phyloP scores from a whole-genome alignment of 2,329 filamentous ascomycete species.

The Exophiala lecanii-corni region DNA sequence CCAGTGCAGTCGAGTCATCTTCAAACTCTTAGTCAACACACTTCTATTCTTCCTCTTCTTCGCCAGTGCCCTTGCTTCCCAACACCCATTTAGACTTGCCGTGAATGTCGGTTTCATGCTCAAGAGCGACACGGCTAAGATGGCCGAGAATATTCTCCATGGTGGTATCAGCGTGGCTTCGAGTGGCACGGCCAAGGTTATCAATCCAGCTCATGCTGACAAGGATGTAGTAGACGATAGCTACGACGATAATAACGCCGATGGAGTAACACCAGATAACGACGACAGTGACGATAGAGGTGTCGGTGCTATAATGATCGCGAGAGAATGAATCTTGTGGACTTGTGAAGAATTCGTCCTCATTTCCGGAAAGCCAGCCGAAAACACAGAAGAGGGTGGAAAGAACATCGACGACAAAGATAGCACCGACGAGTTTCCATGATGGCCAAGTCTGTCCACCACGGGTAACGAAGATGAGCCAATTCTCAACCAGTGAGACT shows the following conservation, averaged over 20 bases:
- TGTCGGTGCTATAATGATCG: slow-evolving; percentile 28
- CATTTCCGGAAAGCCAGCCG: slow-evolving; percentile 63
- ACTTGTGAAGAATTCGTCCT: slow-evolving; percentile 39
- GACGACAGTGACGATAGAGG: slow-evolving; percentile 49
- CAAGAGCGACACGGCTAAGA: slow-evolving; percentile 49
- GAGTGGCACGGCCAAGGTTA: slow-evolving; percentile 50
- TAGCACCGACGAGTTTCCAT: slow-evolving; percentile 68
- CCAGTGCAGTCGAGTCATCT: slow-evolving; percentile 8
- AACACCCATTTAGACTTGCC: slow-evolving; percentile 43
- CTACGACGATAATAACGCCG: slow-evolving; percentile 49
- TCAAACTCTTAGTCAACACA: slow-evolving; percentile 7
- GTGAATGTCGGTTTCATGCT: slow-evolving; percentile 45
- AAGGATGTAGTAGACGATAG: slow-evolving; percentile 48
- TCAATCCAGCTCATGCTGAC: slow-evolving; percentile 43
- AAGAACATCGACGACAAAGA: slow-evolving; percentile 65
- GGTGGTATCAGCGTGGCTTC: slow-evolving; percentile 48
- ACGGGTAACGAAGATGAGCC: slow-evolving; percentile 95
- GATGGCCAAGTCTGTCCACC: slow-evolving; percentile 70
- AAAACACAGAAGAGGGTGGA: slow-evolving; percentile 71
- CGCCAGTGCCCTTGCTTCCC: slow-evolving; percentile 38
- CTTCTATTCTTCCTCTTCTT: slow-evolving; percentile 41
- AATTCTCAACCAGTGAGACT: slow-evolving; percentile 89
- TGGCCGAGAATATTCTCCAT: slow-evolving; percentile 52
- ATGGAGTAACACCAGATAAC: slow-evolving; percentile 52
- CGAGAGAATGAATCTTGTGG: slow-evolving; percentile 13